These are phyloP conservation scores for Tricholoma sp. DNA, from an alignment of 768 basidiomycete species.

Conservation along the genomic window DNA sequence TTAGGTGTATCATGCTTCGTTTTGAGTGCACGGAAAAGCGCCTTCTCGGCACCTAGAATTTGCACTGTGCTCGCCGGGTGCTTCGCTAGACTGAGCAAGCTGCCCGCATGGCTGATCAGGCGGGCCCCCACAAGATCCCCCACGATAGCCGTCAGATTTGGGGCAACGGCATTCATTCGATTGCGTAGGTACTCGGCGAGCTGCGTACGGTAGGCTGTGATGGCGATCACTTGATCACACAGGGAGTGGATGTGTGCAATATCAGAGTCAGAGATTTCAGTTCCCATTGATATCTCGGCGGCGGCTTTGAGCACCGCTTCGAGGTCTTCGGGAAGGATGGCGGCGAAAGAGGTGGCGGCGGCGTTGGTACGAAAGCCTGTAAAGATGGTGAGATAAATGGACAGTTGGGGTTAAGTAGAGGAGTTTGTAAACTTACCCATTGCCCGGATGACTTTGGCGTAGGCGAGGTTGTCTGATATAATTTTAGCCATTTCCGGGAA, in stretches of 20 bases:
- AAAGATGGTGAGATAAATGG: background rate
- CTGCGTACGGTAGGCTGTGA: slow-evolving; percentile 90
- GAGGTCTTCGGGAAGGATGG: slow-evolving; percentile 94
- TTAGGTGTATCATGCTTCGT: slow-evolving; percentile 99
- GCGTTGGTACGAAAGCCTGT: slow-evolving; percentile 95
- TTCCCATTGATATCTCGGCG: slow-evolving; percentile 98
- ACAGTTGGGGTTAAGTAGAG: background rate
- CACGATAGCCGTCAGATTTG: slow-evolving; percentile 89
- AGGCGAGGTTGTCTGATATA: slow-evolving; percentile 93
- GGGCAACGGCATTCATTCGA: slow-evolving; percentile 97
- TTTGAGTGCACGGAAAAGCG: slow-evolving; percentile 95
- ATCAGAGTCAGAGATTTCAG: slow-evolving; percentile 96
- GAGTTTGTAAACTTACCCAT: slow-evolving; percentile 60
- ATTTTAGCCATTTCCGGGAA: slow-evolving; percentile 99
- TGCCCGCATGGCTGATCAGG: slow-evolving; percentile 93
- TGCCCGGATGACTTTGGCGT: slow-evolving; percentile 86
- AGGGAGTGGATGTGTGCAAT: slow-evolving; percentile 95
- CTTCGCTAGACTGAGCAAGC: slow-evolving; percentile 91
- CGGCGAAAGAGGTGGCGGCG: slow-evolving; percentile 75
- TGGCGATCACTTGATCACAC: slow-evolving; percentile 97
- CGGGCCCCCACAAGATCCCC: slow-evolving; percentile 93
- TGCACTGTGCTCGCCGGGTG: slow-evolving; percentile 98
- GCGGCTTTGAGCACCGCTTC: slow-evolving; percentile 93
- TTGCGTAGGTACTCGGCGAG: slow-evolving; percentile 95
- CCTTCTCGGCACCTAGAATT: slow-evolving; percentile 97